phyloP scores from a whole-genome alignment of 108 stramenopile genomes.

The Aureococcus anophagefferens region DNA sequence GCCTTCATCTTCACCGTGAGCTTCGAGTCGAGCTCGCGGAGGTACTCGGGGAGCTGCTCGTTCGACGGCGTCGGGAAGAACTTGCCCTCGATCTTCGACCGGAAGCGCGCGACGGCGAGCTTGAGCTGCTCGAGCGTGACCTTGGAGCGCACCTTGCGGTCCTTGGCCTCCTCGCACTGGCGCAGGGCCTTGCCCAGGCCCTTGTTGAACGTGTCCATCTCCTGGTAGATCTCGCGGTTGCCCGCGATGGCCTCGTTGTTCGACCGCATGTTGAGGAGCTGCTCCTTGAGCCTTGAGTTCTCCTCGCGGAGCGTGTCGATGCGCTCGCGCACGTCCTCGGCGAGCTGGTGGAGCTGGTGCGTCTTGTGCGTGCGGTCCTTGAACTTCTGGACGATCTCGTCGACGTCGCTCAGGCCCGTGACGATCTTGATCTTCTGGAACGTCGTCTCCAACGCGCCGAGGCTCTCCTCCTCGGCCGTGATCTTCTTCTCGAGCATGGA shows the following conservation, averaged over 20 bases:
- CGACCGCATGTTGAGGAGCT: conserved; percentile 15
- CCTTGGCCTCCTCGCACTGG: conserved; percentile 35
- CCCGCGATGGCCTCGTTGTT: conserved; percentile 17
- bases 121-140: conserved; percentile 31
- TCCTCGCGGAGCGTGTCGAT: conserved; percentile 25
- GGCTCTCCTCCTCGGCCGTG: neutral
- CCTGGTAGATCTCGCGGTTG: conserved; percentile 36
- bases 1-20: conserved; percentile 37
- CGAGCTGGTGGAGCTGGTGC: conserved; percentile 22
- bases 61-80: neutral
- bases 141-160: conserved; percentile 19
- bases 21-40: conserved; percentile 34
- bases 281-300: conserved; percentile 18
- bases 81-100: conserved; percentile 25
- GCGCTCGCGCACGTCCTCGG: conserved; percentile 27
- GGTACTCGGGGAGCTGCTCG: conserved; percentile 25
- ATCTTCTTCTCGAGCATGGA: conserved; percentile 21
- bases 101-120: conserved; percentile 31
- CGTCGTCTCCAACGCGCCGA: conserved; percentile 23
- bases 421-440: conserved; percentile 39
- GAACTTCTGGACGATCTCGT: conserved; percentile 34
- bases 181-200: conserved; percentile 27
- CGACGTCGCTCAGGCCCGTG: no score
- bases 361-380: conserved; percentile 21
- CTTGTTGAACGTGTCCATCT: conserved; percentile 29